Base-by-base conservation (phyloP, 2,329 filamentous ascomycete species). In the Aspergillus piperis region DNA sequence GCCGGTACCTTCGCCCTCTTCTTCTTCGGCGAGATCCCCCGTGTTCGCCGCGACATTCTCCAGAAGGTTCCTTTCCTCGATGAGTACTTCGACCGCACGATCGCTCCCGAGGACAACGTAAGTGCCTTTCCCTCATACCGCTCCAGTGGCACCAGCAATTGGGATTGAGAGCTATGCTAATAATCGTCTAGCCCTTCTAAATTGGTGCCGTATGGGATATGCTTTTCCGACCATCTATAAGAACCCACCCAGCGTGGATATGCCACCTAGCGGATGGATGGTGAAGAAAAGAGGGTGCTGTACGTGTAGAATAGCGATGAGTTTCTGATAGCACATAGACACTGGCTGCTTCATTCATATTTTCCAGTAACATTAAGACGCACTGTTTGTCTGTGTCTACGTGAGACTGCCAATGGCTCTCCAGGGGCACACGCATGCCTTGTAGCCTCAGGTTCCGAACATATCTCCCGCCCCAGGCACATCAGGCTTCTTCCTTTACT, bases 1-100 rank as follows among this genome's bases (percentile, higher is more conserved):
- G 80, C 83, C 44, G 86, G 83, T 64, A 77, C 85, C 71, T 84
- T 85, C 75, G 84, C 83, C 39, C 72, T 88, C 67, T 88, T 85
- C 79, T 86, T 88, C 81, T 84, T 88, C 77, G 83, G 84, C 68
- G 86, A 87, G 68, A 81, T 88, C 25, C 86, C 86, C 61, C 82
- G 81, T 70, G 84, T 89, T 49, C 80, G 84, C 71, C 80, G 83
- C 68, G 86, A 88, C 71, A 85, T 88, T 66, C 79, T 87, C 73
- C 80, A 82, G 75, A 83, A 86, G 77, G 69, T 88, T 25, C 86
- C 86, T 6, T 73, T 87, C 66, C 76, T 88, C 54, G 83, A 83
- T 64, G 72, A 75, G 58, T 86, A 84, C 76, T 88, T 82, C 73
- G 76, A 83, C 69, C 77, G 81, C 63, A 82, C 84, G 73, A 78